These are phyloP conservation scores for Colletotrichum camelliae DNA, from an alignment of 2,329 filamentous ascomycete genomes.

Conservation along the genomic window DNA sequence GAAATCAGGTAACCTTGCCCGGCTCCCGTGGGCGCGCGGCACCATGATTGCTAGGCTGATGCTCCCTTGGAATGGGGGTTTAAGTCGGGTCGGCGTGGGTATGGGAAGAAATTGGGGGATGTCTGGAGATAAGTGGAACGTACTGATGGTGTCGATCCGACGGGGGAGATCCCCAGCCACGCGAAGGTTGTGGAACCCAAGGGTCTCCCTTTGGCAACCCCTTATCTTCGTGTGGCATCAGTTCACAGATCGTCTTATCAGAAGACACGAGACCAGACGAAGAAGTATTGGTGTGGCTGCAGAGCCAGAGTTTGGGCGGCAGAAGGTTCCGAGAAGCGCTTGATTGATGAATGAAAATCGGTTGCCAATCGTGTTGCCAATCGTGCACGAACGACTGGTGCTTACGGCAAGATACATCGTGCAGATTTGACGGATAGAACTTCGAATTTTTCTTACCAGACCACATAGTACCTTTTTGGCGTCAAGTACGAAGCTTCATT, in stretches of 20 bases:
- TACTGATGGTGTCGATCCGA: background rate
- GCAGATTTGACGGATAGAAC: background rate
- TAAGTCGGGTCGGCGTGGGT: background rate
- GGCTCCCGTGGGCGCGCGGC: background rate
- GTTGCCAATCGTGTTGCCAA: too few species aligned
- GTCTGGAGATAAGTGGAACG: background rate
- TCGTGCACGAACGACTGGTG: background rate
- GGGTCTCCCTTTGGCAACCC: background rate
- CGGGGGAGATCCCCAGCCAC: conserved; percentile 4
- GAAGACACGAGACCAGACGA: background rate
- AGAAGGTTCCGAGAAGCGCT: background rate
- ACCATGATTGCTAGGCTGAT: background rate
- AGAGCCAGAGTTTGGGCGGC: background rate
- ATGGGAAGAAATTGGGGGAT: background rate
- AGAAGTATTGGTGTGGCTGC: background rate
- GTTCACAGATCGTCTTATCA: background rate
- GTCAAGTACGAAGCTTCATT: background rate
- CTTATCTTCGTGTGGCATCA: conserved; percentile 11
- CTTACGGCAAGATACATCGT: background rate
- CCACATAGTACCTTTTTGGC: background rate
- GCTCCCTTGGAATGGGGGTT: background rate
- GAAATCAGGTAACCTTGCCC: background rate
- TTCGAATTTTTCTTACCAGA: background rate
- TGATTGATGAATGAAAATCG: background rate
- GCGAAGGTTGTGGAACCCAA: background rate